Percentiles rank a stretch among this genome's conserved stretches.
Conservation (phyloP, 225 moss, liverwort and hornwort species). For the Pleurozium schreberi region DNA sequence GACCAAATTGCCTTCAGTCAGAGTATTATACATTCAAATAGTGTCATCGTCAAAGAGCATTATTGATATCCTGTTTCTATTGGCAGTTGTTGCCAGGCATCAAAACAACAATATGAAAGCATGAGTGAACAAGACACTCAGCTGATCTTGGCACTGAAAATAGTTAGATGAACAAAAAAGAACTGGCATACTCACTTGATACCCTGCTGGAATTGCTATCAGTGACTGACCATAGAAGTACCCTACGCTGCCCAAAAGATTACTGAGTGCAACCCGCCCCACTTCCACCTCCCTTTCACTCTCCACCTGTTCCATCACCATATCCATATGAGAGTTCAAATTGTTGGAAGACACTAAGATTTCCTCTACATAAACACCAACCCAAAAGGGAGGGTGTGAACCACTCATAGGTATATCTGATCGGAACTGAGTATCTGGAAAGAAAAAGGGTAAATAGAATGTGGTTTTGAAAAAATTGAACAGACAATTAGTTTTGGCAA, state of each 20-base stretch:
- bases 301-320: conserved; percentile 33
- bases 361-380: background rate
- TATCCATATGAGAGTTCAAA: background rate
- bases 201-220: conserved; percentile 59
- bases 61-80: background rate
- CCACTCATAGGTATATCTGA: background rate
- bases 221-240: conserved; percentile 90
- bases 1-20: background rate
- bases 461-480: background rate
- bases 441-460: background rate
- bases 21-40: background rate
- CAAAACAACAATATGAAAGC: background rate
- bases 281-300: conserved; percentile 73
- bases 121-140: background rate
- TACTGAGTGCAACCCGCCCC: conserved; percentile 84
- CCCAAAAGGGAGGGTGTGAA: background rate
- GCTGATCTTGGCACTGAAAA: background rate
- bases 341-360: background rate
- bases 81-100: background rate
- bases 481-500: background rate
- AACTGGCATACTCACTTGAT: conserved; percentile 23
- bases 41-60: background rate
- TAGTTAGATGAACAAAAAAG: background rate
- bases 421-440: background rate
- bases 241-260: conserved; percentile 86